Percentiles rank a stretch among this genome's conserved stretches.
These are phyloP conservation scores for Daldinia sp. DNA, from an alignment of 2,329 filamentous ascomycete species.

Conservation along the genomic window DNA sequence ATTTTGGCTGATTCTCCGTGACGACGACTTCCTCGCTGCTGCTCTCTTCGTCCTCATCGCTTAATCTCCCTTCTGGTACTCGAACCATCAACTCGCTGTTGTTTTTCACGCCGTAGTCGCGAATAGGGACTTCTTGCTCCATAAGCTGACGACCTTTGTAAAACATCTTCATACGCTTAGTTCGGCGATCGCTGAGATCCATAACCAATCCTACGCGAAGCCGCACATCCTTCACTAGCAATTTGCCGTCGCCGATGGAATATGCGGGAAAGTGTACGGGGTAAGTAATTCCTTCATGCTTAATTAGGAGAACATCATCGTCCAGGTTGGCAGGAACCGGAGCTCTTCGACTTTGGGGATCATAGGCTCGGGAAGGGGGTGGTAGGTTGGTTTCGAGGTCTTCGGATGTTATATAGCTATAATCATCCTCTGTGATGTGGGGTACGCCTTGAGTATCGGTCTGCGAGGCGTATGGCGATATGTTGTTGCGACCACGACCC, in stretches of 20 bases:
- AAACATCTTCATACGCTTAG: constrained; percentile 68
- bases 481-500: constrained; percentile 53
- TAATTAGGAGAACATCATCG: constrained; percentile 76
- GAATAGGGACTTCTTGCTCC: constrained; percentile 64
- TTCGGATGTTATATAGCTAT: constrained; percentile 82
- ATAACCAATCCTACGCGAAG: constrained; percentile 73
- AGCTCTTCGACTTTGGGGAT: constrained; percentile 48
- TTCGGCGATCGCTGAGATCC: constrained; percentile 63
- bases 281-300: constrained; percentile 71
- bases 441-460: constrained; percentile 58
- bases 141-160: constrained; percentile 78
- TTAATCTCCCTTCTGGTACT: constrained; percentile 58
- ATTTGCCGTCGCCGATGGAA: constrained; percentile 76
- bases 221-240: constrained; percentile 71
- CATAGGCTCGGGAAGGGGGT: constrained; percentile 52
- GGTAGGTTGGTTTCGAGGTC: constrained; percentile 64
- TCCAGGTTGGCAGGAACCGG: constrained; percentile 54
- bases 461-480: constrained; percentile 62
- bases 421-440: constrained; percentile 78
- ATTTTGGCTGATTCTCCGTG: constrained; percentile 54
- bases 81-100: constrained; percentile 68
- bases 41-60: constrained; percentile 51
- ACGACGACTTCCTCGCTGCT: constrained; percentile 56
- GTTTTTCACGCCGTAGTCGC: constrained; percentile 69
- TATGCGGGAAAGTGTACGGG: constrained; percentile 78